Evolutionary conservation across 495 filamentous ascomycete genomes (phyloP).

Genomic region (Talaromyces nanjingensis): DNA sequence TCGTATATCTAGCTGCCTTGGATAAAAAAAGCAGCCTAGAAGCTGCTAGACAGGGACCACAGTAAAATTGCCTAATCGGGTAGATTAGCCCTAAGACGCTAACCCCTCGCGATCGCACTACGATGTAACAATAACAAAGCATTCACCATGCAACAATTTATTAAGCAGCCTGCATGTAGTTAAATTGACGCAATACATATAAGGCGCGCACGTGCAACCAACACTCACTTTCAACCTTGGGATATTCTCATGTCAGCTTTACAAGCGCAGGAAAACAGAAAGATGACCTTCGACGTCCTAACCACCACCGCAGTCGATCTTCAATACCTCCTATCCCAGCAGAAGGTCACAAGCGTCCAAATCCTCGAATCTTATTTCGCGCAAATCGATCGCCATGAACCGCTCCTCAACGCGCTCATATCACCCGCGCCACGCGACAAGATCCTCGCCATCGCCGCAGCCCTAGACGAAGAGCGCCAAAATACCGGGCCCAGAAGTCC

Average conservation of each 20-base stretch:
- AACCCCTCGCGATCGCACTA: background rate
- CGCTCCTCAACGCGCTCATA: constrained; percentile 31
- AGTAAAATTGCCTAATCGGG: background rate
- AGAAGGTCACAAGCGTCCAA: constrained; percentile 34
- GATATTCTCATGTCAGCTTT: too few species aligned
- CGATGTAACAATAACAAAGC: background rate
- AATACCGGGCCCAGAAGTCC: constrained; percentile 15
- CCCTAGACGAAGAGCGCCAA: constrained; percentile 19
- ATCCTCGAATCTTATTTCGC: constrained; percentile 40
- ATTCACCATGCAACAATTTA: background rate
- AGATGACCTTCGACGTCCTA: constrained; percentile 22
- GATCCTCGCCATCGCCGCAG: constrained; percentile 20
- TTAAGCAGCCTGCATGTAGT: background rate
- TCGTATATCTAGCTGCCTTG: too few species aligned
- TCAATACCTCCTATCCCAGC: constrained; percentile 27
- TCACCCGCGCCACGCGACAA: constrained; percentile 23
- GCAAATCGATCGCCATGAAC: constrained; percentile 40
- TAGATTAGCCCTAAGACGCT: background rate
- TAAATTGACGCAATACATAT: background rate
- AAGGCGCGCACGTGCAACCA: background rate
- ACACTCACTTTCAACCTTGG: background rate
- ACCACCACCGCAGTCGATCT: constrained; percentile 36
- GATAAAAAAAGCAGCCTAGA: background rate
- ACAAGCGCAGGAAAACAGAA: background rate
- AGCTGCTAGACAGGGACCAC: background rate